Evolutionary conservation across 23 red algal genomes (phyloP).

Genomic region (Gracilaria domingensis): DNA sequence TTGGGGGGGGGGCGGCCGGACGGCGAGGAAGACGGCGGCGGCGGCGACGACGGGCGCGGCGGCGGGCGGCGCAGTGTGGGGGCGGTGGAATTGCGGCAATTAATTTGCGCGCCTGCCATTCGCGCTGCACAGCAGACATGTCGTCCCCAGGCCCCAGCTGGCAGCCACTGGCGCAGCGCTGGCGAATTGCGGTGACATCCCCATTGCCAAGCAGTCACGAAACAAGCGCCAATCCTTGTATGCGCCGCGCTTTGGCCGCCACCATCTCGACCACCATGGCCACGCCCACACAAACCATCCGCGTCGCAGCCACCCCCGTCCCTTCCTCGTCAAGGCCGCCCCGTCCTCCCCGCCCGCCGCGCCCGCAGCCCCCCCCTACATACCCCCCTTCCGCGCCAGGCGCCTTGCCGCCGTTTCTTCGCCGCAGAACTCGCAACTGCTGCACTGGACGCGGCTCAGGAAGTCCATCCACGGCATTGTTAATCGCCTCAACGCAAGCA

Average conservation of each 20-base stretch:
- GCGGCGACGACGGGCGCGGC: background rate
- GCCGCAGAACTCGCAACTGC: conserved; percentile 47
- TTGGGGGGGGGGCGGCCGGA: background rate
- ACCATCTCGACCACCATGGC: conserved; percentile 31
- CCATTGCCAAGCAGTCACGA: conserved; percentile 46
- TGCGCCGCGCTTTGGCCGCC: conserved; percentile 45
- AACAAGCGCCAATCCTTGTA: conserved; percentile 43
- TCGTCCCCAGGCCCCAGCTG: conserved; percentile 2
- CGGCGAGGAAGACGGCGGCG: background rate
- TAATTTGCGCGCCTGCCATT: conserved; percentile 15
- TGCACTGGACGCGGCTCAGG: conserved; percentile 72
- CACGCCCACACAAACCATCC: conserved; percentile 22
- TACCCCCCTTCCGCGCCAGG: conserved; percentile 53
- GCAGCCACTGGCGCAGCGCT: conserved; percentile 42
- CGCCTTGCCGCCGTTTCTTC: conserved; percentile 29
- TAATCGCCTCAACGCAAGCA: conserved; percentile 75
- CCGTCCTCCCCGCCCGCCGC: conserved; percentile 59
- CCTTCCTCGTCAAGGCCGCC: conserved; percentile 24
- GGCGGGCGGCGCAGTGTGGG: background rate
- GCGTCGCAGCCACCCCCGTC: conserved; percentile 7
- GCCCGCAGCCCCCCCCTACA: conserved; percentile 40
- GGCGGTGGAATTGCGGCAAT: conserved; percentile 14
- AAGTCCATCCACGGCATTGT: conserved; percentile 79
- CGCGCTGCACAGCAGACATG: conserved; percentile 38
- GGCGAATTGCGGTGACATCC: conserved; percentile 13